These are phyloP conservation scores for Pseudohyphozyma bogoriensis DNA, from an alignment of 768 basidiomycete species.

Conservation along the genomic window DNA sequence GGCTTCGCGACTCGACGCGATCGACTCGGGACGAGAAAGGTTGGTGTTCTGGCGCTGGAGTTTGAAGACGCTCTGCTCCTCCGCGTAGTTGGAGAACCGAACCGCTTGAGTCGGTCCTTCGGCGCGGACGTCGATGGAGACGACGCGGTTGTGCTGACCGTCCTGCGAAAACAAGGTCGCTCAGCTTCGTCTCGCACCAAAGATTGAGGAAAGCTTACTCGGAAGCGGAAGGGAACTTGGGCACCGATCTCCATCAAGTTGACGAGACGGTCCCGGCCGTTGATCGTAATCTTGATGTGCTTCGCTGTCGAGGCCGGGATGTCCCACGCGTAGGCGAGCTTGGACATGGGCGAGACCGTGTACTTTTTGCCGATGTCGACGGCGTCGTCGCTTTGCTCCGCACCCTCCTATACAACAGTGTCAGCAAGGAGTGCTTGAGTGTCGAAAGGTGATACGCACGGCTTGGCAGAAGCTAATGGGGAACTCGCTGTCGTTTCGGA, in stretches of 20 bases:
- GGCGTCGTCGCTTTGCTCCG: slow-evolving; percentile 3
- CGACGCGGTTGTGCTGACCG: slow-evolving; percentile 43
- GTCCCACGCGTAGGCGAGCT: slow-evolving; percentile 80
- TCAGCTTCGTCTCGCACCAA: slow-evolving; percentile 36
- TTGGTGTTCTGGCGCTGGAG: slow-evolving; percentile 29
- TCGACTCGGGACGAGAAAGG: slow-evolving; percentile 10
- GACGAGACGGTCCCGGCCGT: slow-evolving; percentile 54
- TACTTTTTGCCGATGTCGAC: slow-evolving; percentile 40
- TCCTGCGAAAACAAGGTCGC: slow-evolving; percentile 35
- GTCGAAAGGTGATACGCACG: slow-evolving; percentile 41
- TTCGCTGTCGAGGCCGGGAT: slow-evolving; percentile 74
- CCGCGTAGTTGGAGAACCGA: slow-evolving; percentile 74
- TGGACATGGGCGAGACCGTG: slow-evolving; percentile 49
- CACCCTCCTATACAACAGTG: slow-evolving; percentile 22
- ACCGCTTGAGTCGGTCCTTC: slow-evolving; percentile 75
- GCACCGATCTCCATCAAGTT: slow-evolving; percentile 96
- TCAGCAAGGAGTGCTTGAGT: not conserved
- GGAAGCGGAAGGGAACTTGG: slow-evolving; percentile 77
- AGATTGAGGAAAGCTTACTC: slow-evolving; percentile 43
- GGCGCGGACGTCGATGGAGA: slow-evolving; percentile 87
- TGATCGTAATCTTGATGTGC: slow-evolving; percentile 57
- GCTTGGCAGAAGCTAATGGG: slow-evolving; percentile 60
- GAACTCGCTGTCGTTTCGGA: slow-evolving; percentile 80
- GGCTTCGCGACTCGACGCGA: slow-evolving; percentile 47
- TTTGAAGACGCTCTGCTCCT: slow-evolving; percentile 78